Percentiles rank a stretch among this genome's conserved stretches.
phyloP scores from a whole-genome alignment of 352 stramenopile genomes.

The Sclerospora graminicola region DNA sequence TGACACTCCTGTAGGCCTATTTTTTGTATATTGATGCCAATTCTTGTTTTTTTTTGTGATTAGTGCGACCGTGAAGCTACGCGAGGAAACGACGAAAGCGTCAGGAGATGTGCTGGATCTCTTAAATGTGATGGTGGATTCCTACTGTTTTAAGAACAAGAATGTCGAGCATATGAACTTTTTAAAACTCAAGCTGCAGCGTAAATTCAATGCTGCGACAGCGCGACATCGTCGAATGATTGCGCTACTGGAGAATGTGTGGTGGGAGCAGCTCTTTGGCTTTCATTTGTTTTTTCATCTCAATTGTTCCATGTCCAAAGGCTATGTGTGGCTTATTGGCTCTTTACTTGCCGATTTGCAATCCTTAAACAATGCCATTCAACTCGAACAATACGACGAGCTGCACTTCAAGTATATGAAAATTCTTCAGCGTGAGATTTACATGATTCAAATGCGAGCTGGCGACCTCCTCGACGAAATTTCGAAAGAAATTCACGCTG shows the following conservation, averaged over 20 bases:
- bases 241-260: constrained; percentile 52
- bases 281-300: constrained; percentile 60
- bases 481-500: constrained; percentile 43
- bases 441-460: constrained; percentile 61
- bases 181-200: constrained; percentile 52
- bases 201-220: constrained; percentile 49
- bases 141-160: constrained; percentile 85
- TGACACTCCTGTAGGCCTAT: not conserved
- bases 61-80: constrained; percentile 48
- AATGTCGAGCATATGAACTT: constrained; percentile 81
- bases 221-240: constrained; percentile 52
- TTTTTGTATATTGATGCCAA: not conserved
- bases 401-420: constrained; percentile 75
- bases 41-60: not conserved
- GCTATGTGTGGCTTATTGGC: constrained; percentile 50
- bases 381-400: constrained; percentile 62
- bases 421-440: constrained; percentile 68
- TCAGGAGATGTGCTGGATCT: constrained; percentile 56
- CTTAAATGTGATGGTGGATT: constrained; percentile 74
- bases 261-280: constrained; percentile 75
- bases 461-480: constrained; percentile 65
- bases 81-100: constrained; percentile 33
- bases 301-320: constrained; percentile 57
- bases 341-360: constrained; percentile 56
- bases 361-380: constrained; percentile 70